Evolutionary conservation across 2,329 filamentous ascomycete genomes (phyloP).

Genomic region (Aspergillus fumigatiaffinis): DNA sequence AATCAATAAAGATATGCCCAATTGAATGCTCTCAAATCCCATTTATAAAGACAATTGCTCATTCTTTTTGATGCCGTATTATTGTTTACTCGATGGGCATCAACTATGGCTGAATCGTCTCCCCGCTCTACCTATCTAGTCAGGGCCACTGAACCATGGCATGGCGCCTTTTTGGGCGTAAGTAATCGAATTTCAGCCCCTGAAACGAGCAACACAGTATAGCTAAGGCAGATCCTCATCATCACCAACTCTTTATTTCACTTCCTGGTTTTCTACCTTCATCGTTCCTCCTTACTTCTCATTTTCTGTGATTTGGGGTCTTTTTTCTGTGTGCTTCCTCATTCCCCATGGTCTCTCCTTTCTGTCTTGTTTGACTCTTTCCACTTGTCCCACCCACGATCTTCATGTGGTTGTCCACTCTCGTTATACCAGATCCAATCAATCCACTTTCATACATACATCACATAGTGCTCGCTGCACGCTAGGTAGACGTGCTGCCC

Average conservation of each 20-base stretch:
- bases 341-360: neutral
- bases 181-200: slow-evolving; percentile 19
- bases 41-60: neutral
- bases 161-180: slow-evolving; percentile 12
- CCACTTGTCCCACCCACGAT: neutral
- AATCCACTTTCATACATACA: slow-evolving; percentile 5
- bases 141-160: slow-evolving; percentile 11
- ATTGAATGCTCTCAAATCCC: neutral
- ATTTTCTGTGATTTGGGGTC: neutral
- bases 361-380: neutral
- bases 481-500: slow-evolving; percentile 18
- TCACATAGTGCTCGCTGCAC: slow-evolving; percentile 15
- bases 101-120: neutral
- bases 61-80: neutral
- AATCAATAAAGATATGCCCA: neutral
- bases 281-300: slow-evolving; percentile 2
- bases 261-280: slow-evolving; percentile 2
- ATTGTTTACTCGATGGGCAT: neutral
- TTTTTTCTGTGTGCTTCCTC: neutral
- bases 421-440: slow-evolving; percentile 4
- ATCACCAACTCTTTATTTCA: slow-evolving; percentile 8
- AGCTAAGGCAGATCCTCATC: slow-evolving; percentile 17
- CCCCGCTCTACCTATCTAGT: neutral
- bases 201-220: slow-evolving; percentile 18
- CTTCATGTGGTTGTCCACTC: neutral